A percentile compares a stretch with the other conserved stretches of the same genome.
These are phyloP conservation scores for Acanthamoeba culbertsoni DNA, from an alignment of 208 protist species.

Conservation along the genomic window DNA sequence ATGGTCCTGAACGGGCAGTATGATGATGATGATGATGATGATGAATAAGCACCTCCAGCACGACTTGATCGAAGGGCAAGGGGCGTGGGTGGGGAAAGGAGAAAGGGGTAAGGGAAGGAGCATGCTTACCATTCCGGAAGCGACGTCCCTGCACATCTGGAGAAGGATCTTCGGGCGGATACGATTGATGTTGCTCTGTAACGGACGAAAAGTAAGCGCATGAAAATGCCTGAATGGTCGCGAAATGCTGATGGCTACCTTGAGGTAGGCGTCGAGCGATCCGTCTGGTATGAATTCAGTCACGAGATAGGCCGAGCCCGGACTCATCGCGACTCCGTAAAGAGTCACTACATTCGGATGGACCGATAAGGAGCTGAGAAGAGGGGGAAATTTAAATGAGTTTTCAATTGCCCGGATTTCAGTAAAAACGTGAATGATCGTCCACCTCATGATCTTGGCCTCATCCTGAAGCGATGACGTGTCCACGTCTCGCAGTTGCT, in stretches of 20 bases:
- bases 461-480: slow-evolving; percentile 4
- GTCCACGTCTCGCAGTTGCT: background rate
- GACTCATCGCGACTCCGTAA: slow-evolving; percentile 3
- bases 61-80: no score
- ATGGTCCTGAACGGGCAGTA: no score
- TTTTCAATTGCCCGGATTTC: no score
- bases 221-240: background rate
- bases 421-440: background rate
- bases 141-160: background rate
- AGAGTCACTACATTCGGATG: slow-evolving; percentile 56
- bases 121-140: background rate
- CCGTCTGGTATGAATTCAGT: slow-evolving; percentile 49
- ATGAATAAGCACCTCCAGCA: no score
- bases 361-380: background rate
- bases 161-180: background rate
- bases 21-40: no score
- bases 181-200: slow-evolving; percentile 9
- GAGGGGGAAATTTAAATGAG: no score
- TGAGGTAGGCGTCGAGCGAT: slow-evolving; percentile 22
- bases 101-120: background rate
- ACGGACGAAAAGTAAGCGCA: background rate
- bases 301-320: background rate
- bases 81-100: background rate
- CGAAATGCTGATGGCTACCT: background rate
- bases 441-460: background rate